Base-by-base conservation (phyloP, 2,329 filamentous ascomycete species). In the Periconia sp. region DNA sequence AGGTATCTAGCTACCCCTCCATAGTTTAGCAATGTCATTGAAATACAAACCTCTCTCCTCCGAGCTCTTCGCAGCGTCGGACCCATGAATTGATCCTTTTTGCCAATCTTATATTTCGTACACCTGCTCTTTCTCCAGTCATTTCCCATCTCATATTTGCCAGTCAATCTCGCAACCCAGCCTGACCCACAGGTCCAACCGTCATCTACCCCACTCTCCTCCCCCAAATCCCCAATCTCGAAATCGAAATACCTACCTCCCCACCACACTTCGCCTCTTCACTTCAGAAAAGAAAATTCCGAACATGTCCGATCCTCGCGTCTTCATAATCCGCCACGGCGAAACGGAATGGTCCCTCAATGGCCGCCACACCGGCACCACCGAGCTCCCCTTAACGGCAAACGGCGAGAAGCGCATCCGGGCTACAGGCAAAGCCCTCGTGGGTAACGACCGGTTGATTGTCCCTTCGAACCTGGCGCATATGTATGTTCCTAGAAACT, bases 271-370 rank as follows among this genome's bases (percentile, higher is more conserved):
- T 14, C 13, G 6, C 11, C 33, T 6, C 3, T 11, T 37, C 33
- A 13, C 33, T 37, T 37, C 11, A 3, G 31, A 33, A 33, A n/a
- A 37, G 3, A 11, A 13, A 6, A 7, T 43, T 41, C 15, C 37
- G 55, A 55, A 55, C 48, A 74, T 74, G 76, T 75, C 76, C 13
- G 77, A 77, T 20, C 78, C 79, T 6, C 72, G 79, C 47, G 77
- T 81, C 68, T 81, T 81, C 73, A 78, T 81, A 57, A 74, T 81
- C 64, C 90, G 92, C 64, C 92, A 97, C 70, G 93, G 92, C 76
- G 91, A 97, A 78, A 97, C 92, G 3, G 91, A 96, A 79, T 97
- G 92, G 92, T 95, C 90, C 6, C 85, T 96, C 45, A 88, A 88
- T 62, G 92, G 91, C 35, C 70, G 72, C 1, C 71, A 97, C 76